These are phyloP conservation scores for Yamadazyma paraphyllophila DNA, from an alignment of 805 yeast genomes.

Conservation along the genomic window DNA sequence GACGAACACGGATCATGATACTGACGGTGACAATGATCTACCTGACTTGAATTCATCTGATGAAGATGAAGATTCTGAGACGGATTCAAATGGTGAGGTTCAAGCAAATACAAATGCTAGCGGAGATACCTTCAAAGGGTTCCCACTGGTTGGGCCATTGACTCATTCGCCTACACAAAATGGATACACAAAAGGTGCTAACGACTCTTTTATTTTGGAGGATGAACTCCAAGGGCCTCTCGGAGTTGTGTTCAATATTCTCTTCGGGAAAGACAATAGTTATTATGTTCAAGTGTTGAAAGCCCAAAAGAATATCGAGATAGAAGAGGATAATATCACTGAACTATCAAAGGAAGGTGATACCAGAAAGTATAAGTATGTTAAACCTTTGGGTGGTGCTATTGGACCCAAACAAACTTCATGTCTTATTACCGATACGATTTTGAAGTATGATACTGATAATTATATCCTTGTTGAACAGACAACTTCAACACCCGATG, in stretches of 20 bases:
- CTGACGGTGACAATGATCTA: background rate
- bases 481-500: constrained; percentile 70
- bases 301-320: constrained; percentile 62
- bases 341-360: constrained; percentile 22
- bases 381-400: constrained; percentile 62
- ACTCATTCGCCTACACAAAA: constrained; percentile 51
- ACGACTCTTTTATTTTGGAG: constrained; percentile 57
- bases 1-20: background rate
- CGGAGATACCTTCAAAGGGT: constrained; percentile 30
- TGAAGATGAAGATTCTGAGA: constrained; percentile 1
- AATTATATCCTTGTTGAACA: constrained; percentile 51
- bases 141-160: constrained; percentile 42
- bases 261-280: constrained; percentile 60
- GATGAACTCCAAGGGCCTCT: constrained; percentile 59
- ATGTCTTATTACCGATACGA: constrained; percentile 60
- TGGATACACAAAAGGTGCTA: constrained; percentile 42
- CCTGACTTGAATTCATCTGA: background rate
- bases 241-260: constrained; percentile 55
- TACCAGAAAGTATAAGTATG: constrained; percentile 54
- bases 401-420: constrained; percentile 77
- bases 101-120: background rate
- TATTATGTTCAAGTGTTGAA: constrained; percentile 45
- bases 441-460: constrained; percentile 52
- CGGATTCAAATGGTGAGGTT: constrained; percentile 1
- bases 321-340: constrained; percentile 45